These are phyloP conservation scores for Pyrrhoderma lamaoense DNA, from an alignment of 1,284 basidiomycete genomes.

Conservation along the genomic window DNA sequence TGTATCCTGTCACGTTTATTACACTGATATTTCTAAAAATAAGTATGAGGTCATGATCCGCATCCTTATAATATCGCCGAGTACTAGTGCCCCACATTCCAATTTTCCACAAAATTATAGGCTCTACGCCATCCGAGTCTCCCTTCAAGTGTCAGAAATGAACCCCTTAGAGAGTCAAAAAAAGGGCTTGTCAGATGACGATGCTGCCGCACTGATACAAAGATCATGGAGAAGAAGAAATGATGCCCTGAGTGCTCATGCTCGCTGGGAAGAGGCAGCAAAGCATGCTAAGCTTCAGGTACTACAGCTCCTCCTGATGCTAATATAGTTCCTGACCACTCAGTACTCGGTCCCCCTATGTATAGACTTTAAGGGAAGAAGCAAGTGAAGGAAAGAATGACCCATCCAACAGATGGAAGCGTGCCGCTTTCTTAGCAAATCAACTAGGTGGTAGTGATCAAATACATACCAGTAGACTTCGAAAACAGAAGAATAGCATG, in stretches of 20 bases:
- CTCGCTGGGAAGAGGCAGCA: constrained; percentile 39
- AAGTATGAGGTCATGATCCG: too few species aligned
- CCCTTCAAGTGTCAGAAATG: too few species aligned
- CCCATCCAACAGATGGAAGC: constrained; percentile 38
- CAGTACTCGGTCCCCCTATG: neutral
- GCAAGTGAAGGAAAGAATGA: constrained; percentile 39
- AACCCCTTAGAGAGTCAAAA: neutral
- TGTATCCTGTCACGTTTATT: too few species aligned
- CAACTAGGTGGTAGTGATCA: constrained; percentile 40
- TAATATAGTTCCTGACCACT: constrained; percentile 1
- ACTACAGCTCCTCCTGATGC: constrained; percentile 14
- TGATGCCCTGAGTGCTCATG: constrained; percentile 28
- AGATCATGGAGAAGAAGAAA: constrained; percentile 27
- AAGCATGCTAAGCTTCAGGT: constrained; percentile 36
- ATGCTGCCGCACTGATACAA: constrained; percentile 27
- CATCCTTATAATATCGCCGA: too few species aligned
- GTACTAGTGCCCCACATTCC: too few species aligned
- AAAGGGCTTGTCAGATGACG: neutral
- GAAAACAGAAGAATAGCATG: neutral
- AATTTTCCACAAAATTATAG: too few species aligned
- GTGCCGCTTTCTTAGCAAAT: constrained; percentile 36
- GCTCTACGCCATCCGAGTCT: too few species aligned
- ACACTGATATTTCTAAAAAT: too few species aligned
- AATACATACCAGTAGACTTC: too few species aligned
- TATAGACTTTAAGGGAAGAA: constrained; percentile 33